Evolutionary conservation across 441 rosid genomes (phyloP), one percentile per base, ranked within the genome.

Genomic region (Manihot esculenta): DNA sequence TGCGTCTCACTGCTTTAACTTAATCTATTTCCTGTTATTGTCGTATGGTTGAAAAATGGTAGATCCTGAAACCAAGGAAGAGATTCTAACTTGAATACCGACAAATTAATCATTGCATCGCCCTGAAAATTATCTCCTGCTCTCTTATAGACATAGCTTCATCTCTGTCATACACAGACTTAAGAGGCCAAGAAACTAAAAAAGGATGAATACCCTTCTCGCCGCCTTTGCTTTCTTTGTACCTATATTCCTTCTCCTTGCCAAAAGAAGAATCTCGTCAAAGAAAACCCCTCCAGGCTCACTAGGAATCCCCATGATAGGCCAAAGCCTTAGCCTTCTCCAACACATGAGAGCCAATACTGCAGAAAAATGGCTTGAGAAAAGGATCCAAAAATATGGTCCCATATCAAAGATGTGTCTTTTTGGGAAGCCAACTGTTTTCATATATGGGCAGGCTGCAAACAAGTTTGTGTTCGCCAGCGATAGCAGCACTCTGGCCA

Each of bases 401-500:
- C 83, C 86, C 0, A 60, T 85, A 55, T 82, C 89, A 0, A 85
- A 85, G 76, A 76, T 85, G 33, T 9, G 57, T 64, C 81, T 86
- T 11, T 83, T 88, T 14, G 81, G 87, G 0, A 80, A 70, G 35
- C 89, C 82, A 5, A 59, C 84, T 0, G 84, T 84, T 15, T 75
- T 88, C 76, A 59, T 88, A 26, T 56, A 68, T 13, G 86, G 84
- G 10, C 83, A 73, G 64, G 83, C 82, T 38, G 87, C 86, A 21
- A 88, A 86, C 73, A 86, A 86, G 79, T 77, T 86, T 35, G 62
- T 83, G 10, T 88, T 83, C 70, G 18, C 75, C 6, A 60, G 78
- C 30, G 85, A 26, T 23, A 56, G 76, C 69, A 72, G 21, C 69
- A 65, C 49, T 9, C 21, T 82, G 15, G 66, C 65, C 53, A 83